Percentiles rank a stretch among this genome's conserved stretches.
These are phyloP conservation scores for Pterocarpus macrocarpus DNA, from an alignment of 306 rosid species.

Conservation along the genomic window DNA sequence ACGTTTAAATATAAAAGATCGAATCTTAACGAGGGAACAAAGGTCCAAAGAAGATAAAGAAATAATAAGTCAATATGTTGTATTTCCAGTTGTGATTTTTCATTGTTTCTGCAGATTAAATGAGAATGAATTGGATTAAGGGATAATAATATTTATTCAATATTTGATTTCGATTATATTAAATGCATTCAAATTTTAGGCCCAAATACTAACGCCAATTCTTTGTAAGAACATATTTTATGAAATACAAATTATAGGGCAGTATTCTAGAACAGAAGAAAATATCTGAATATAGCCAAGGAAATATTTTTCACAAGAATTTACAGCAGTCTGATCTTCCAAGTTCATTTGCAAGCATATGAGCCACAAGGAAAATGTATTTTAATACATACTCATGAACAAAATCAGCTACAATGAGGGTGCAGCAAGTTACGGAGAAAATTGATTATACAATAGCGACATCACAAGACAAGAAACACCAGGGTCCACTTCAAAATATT, in stretches of 20 bases:
- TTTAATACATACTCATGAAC: slow-evolving; percentile 12
- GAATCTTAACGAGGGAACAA: neutral
- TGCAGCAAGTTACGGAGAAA: slow-evolving; percentile 46
- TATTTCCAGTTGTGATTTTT: neutral
- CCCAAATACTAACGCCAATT: neutral
- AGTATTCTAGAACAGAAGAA: too few species aligned
- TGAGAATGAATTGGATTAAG: neutral
- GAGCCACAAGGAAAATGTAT: slow-evolving; percentile 13
- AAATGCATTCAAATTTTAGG: too few species aligned
- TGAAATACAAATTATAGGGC: too few species aligned
- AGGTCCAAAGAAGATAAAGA: neutral
- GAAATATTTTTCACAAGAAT: neutral
- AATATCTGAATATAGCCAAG: too few species aligned
- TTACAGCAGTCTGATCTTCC: neutral
- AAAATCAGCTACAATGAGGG: slow-evolving; percentile 50
- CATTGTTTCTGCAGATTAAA: neutral
- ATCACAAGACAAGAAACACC: slow-evolving; percentile 29
- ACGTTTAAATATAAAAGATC: neutral
- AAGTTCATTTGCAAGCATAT: slow-evolving; percentile 25
- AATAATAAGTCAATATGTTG: neutral
- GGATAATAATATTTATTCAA: neutral
- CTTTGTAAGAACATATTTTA: too few species aligned
- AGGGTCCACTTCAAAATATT: slow-evolving; percentile 48
- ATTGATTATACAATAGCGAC: slow-evolving; percentile 57
- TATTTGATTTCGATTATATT: too few species aligned